A percentile compares a stretch with the other conserved stretches of the same genome.
phyloP scores from a whole-genome alignment of 208 protist species.

The Naegleria fowleri region DNA sequence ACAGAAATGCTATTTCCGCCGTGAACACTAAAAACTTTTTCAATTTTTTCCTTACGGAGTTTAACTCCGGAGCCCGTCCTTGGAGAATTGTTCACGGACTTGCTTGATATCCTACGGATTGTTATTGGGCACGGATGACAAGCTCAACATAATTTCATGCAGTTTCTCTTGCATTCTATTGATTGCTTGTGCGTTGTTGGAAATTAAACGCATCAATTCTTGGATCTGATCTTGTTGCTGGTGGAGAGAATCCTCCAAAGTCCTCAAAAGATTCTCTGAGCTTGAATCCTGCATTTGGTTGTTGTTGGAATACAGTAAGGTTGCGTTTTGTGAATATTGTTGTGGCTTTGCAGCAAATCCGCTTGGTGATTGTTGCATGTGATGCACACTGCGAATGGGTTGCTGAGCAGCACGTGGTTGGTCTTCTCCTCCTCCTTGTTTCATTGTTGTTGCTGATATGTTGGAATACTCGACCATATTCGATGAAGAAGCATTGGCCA shows the following conservation, averaged over 20 bases:
- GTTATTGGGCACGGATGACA: too few species aligned
- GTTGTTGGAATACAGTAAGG: too few species aligned
- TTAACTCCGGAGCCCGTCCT: too few species aligned
- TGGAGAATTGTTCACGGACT: too few species aligned
- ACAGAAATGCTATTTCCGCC: too few species aligned
- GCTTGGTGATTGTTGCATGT: neutral
- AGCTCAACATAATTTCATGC: too few species aligned
- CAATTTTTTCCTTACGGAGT: too few species aligned
- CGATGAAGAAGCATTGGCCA: neutral
- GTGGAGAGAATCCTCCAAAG: neutral
- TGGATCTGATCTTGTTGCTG: neutral
- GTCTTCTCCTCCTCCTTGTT: neutral
- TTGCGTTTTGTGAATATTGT: too few species aligned
- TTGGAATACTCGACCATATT: neutral
- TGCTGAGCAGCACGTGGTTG: neutral
- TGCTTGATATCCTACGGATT: too few species aligned
- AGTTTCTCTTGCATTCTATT: neutral
- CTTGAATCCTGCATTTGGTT: too few species aligned
- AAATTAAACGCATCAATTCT: neutral
- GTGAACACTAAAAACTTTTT: too few species aligned
- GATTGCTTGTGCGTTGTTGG: neutral
- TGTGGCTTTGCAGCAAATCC: neutral
- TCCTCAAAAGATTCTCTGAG: neutral
- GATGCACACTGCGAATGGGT: neutral
- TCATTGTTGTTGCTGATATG: neutral